Evolutionary conservation across 441 rosid species (phyloP), one percentile per base, ranked within the genome.

Genomic region (Erodium moschatum): DNA sequence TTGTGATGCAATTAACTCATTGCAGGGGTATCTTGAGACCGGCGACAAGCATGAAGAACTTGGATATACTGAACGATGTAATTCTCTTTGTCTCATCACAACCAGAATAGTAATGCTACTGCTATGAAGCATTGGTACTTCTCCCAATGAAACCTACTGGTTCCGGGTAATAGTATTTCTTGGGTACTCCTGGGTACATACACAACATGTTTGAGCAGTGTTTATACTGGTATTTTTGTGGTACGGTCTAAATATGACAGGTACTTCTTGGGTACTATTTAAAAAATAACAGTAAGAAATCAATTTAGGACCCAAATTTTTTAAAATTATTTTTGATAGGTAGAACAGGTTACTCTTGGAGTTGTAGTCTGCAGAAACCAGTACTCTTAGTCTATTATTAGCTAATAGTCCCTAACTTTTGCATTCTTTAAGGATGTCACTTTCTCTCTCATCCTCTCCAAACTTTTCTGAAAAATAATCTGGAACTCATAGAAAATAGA

Each of bases 21-120:
- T 66, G 19, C 78, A 93, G 98, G 84, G 98, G 98, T 78, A 89
- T 93, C 79, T 76, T 93, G 82, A 85, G 90, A 78, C 98, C 98
- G 64, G 96, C 91, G 52, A 79, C 81, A 66, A 89, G 83, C 74
- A 67, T 78, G 75, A 93, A 88, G 84, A 86, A 82, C 68, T 73
- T 88, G 79, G 60, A 66, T 70, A 64, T 80, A 54, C 74, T 89
- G 85, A 79, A 74, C 75, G 86, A 85, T 69, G 96, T 93, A 86
- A 84, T 73, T 65, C 70, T 69, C 31, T 8, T 15, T 29, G 50
- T 64, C 56, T 76, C 74, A 70, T 58, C 33, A 24, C 50, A 74
- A 20, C 68, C 35, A 65, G 21, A 67, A 67, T 71, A 12, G 4
- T 24, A 70, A 19, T 33, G 50, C 67, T 4, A 11, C 67, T 29